A percentile compares a stretch with the other conserved stretches of the same genome.
These are phyloP conservation scores for Lipomyces orientalis DNA, from an alignment of 805 yeast species.

Conservation along the genomic window DNA sequence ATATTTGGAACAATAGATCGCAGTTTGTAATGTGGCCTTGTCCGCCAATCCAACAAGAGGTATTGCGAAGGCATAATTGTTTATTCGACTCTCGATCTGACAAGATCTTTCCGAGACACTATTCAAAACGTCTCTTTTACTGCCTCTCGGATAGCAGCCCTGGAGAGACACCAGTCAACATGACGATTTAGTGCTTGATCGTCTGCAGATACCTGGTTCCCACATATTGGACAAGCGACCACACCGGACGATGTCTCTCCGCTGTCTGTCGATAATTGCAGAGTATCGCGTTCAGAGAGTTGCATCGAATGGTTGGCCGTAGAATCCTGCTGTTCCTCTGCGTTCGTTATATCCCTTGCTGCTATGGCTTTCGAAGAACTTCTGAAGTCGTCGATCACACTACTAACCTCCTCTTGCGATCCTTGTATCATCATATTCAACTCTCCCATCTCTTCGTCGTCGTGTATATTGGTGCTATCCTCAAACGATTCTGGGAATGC, in stretches of 20 bases:
- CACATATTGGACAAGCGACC: slow-evolving; percentile 38
- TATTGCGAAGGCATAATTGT: neutral
- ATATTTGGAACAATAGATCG: neutral
- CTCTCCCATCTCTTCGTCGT: slow-evolving; percentile 8
- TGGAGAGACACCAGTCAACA: slow-evolving; percentile 39
- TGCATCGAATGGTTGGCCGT: neutral
- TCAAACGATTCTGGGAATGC: slow-evolving; percentile 4
- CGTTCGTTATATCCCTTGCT: neutral
- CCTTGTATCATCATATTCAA: slow-evolving; percentile 15
- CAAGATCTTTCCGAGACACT: neutral
- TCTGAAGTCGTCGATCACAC: neutral
- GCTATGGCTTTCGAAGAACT: neutral
- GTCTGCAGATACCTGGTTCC: slow-evolving; percentile 23
- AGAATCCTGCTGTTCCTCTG: neutral
- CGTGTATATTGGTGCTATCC: neutral
- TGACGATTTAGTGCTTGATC: slow-evolving; percentile 33
- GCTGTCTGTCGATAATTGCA: neutral
- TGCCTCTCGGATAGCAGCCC: slow-evolving; percentile 37
- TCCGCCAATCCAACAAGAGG: neutral
- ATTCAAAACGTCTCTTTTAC: slow-evolving; percentile 26
- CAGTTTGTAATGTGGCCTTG: neutral
- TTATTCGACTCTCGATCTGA: neutral
- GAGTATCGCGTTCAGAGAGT: neutral
- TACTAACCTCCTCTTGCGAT: slow-evolving; percentile 19
- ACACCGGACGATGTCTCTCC: neutral